Evolutionary conservation across 2,329 filamentous ascomycete species (phyloP).

Genomic region (Fusarium verrucosum): DNA sequence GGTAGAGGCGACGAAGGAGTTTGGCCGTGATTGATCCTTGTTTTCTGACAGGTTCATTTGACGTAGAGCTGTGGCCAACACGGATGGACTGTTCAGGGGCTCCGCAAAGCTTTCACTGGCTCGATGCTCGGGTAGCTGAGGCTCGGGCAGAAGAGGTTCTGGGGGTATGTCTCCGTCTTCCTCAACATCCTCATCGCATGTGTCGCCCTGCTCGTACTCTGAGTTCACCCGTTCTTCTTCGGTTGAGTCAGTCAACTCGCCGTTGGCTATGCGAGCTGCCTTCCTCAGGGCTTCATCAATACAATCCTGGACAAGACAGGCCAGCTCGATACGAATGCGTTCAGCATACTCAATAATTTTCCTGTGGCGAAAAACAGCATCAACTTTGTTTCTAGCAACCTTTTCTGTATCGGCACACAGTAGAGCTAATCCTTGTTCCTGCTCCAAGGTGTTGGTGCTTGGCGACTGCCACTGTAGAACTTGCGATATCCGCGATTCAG

Average conservation of each 20-base stretch:
- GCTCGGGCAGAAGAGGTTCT: slow-evolving; percentile 26
- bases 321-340: slow-evolving; percentile 92
- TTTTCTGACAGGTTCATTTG: slow-evolving; percentile 50
- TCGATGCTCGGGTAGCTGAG: slow-evolving; percentile 15
- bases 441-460: slow-evolving; percentile 87
- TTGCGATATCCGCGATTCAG: slow-evolving; percentile 92
- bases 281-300: slow-evolving; percentile 92
- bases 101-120: slow-evolving; percentile 34
- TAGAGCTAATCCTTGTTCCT: slow-evolving; percentile 87
- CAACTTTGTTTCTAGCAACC: slow-evolving; percentile 86
- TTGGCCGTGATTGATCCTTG: slow-evolving; percentile 58
- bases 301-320: slow-evolving; percentile 92
- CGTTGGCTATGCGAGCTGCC: slow-evolving; percentile 85
- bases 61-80: slow-evolving; percentile 63
- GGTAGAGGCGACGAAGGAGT: slow-evolving; percentile 71
- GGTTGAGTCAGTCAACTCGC: slow-evolving; percentile 81
- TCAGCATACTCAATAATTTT: slow-evolving; percentile 96
- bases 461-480: slow-evolving; percentile 97
- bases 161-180: slow-evolving; percentile 31
- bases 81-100: slow-evolving; percentile 56
- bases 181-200: slow-evolving; percentile 51
- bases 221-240: slow-evolving; percentile 62
- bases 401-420: slow-evolving; percentile 92
- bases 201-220: slow-evolving; percentile 39
- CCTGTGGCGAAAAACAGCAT: slow-evolving; percentile 89